Evolutionary conservation across 2,329 filamentous ascomycete genomes (phyloP).

Genomic region (Hypomyces rosellus): DNA sequence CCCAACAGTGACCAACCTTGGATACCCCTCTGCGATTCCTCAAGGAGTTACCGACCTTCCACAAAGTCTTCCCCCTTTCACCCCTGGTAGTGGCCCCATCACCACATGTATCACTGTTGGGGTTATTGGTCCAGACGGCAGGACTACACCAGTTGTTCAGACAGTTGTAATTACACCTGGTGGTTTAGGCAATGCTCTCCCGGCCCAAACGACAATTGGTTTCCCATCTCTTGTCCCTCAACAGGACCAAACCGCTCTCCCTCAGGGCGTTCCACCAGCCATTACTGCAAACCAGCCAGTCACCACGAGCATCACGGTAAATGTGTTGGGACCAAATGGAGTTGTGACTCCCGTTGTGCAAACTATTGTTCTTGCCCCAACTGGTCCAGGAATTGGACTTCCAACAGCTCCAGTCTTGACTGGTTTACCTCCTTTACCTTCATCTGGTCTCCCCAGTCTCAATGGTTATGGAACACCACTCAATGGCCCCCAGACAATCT

Average conservation of each 20-base stretch:
- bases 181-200: conserved; percentile 8
- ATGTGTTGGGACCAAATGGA: conserved; percentile 26
- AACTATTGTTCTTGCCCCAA: conserved; percentile 25
- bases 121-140: conserved; percentile 26
- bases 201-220: conserved; percentile 11
- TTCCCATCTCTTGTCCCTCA: conserved; percentile 17
- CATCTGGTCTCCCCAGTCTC: conserved; percentile 17
- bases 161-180: conserved; percentile 19
- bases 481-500: conserved; percentile 2
- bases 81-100: conserved; percentile 14
- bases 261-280: conserved; percentile 14
- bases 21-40: conserved; percentile 14
- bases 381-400: conserved; percentile 15
- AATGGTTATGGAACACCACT: conserved; percentile 20
- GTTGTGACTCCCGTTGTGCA: conserved; percentile 25
- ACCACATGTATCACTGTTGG: conserved; percentile 27
- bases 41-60: conserved; percentile 13
- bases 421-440: conserved; percentile 12
- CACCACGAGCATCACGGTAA: conserved; percentile 25
- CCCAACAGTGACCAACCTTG: conserved; percentile 15
- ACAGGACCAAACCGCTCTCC: conserved; percentile 14
- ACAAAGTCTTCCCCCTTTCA: conserved; percentile 13
- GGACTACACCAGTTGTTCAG: conserved; percentile 23
- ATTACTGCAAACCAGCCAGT: conserved; percentile 13
- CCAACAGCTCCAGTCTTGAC: conserved; percentile 14